Conservation (phyloP, 2,329 filamentous ascomycete genomes). For the Sphaerulina populicola region DNA sequence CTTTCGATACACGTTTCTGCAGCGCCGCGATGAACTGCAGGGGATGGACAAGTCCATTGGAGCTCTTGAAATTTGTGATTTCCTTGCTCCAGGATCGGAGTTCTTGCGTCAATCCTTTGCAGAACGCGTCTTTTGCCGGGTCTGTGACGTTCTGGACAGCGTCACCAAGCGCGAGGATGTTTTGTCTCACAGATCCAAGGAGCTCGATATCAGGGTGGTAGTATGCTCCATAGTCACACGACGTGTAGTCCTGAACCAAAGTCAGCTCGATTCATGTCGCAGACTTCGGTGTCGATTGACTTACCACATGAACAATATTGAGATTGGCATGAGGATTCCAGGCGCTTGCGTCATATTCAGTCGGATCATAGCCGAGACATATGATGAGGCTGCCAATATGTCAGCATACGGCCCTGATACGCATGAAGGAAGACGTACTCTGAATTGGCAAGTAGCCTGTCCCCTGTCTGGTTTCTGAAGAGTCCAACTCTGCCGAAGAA, state of each 20-base stretch:
- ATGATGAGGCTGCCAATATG: conserved; percentile 31
- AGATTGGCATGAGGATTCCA: conserved; percentile 39
- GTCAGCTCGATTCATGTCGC: not conserved
- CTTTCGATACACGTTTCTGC: conserved; percentile 35
- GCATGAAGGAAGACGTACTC: conserved; percentile 21
- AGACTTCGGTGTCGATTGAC: not conserved
- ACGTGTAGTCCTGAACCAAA: conserved; percentile 31
- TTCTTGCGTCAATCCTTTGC: conserved; percentile 32
- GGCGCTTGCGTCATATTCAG: conserved; percentile 41
- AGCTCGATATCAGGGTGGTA: conserved; percentile 40
- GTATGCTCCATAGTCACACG: conserved; percentile 36
- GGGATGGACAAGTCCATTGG: conserved; percentile 37
- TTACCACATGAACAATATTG: conserved; percentile 37
- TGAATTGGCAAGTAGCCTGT: conserved; percentile 38
- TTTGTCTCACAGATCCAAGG: conserved; percentile 38
- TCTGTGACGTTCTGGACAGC: conserved; percentile 30
- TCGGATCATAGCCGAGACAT: conserved; percentile 43
- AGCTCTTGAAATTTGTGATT: conserved; percentile 17
- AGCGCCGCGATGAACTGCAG: conserved; percentile 41
- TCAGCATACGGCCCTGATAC: too few relatives aligned
- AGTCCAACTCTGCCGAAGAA: conserved; percentile 44
- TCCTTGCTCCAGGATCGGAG: conserved; percentile 33
- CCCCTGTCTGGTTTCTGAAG: conserved; percentile 45
- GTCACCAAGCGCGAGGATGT: conserved; percentile 34
- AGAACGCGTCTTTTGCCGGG: conserved; percentile 34